Percentiles rank a stretch among this genome's conserved stretches.
These are phyloP conservation scores for Populus euphratica DNA, from an alignment of 345 rosid species.

Conservation along the genomic window DNA sequence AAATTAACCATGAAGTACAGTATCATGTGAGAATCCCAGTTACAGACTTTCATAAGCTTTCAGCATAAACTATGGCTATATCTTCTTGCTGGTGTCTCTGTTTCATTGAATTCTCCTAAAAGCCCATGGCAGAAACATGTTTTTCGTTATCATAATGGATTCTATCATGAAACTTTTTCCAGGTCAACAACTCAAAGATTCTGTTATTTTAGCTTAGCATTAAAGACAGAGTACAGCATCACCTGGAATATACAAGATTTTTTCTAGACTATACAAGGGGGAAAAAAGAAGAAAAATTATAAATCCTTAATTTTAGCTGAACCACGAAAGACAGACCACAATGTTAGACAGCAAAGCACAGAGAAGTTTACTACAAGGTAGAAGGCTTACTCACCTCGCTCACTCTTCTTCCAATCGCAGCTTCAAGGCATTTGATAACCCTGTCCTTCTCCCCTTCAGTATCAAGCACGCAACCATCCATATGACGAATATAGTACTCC, in stretches of 20 bases:
- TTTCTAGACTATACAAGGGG: background rate
- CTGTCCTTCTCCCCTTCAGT: conserved; percentile 81
- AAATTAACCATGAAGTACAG: background rate
- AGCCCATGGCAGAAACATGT: background rate
- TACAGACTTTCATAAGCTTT: background rate
- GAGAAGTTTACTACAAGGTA: background rate
- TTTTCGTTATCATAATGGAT: background rate
- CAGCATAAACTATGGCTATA: background rate
- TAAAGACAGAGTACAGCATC: background rate
- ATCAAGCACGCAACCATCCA: conserved; percentile 88
- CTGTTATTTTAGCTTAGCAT: background rate
- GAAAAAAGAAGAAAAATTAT: background rate
- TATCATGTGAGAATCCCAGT: background rate
- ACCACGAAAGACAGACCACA: background rate
- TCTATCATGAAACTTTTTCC: background rate
- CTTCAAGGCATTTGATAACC: conserved; percentile 84
- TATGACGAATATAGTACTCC: conserved; percentile 88
- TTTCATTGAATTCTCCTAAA: background rate
- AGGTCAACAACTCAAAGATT: background rate
- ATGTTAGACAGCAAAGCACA: background rate
- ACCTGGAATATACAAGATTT: background rate
- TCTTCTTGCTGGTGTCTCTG: background rate
- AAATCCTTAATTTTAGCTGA: background rate
- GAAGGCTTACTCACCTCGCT: conserved; percentile 59
- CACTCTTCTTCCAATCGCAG: conserved; percentile 80